Evolutionary conservation across 257 asterid species (phyloP), one percentile per base, ranked within the genome.

Genomic region (Henckelia pumila): DNA sequence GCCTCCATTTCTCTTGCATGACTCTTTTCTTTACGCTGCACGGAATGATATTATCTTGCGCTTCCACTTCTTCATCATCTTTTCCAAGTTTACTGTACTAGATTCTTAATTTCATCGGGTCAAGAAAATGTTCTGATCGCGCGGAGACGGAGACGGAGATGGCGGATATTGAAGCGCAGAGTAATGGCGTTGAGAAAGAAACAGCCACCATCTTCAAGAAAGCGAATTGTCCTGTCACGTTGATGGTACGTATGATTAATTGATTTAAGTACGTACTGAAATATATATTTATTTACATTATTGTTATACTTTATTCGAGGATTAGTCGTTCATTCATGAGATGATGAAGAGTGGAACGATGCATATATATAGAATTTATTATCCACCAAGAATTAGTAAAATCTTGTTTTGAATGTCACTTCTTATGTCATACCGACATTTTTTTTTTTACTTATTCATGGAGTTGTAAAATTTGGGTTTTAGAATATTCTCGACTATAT

Each of bases 211-310:
- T 80, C 17, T 77, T 77, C 56, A 64, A 57, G 40, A 77, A 74
- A 25, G 72, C 74, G 10, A 77, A 62, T 37, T 68, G 62, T 24
- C 85, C 80, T 11, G 80, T 80, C 63, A 71, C 78, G 1, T 71
- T 80, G 64, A 68, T 77, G 76, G 82, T 69, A 14, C 5, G n/a
- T n/a, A n/a, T n/a, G n/a, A n/a, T n/a, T n/a, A n/a, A 10, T n/a
- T 53, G 8, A 8, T 5, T 64, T 75, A 17, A 29, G 6, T 9
- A n/a, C n/a, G n/a, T n/a, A n/a, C n/a, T n/a, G 24, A 35, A 23
- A 25, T 63, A 10, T 49, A 32, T 21, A n/a, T 7, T 17, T 49
- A 23, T 5, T 7, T n/a, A 19, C 14, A 0, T 21, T 19, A 0
- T 7, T 28, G 14, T 30, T 9, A 8, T 13, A 7, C 35, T 53